Base-by-base conservation (phyloP, 176 grass and related monocot genomes). In the Aegilops umbellulata region DNA sequence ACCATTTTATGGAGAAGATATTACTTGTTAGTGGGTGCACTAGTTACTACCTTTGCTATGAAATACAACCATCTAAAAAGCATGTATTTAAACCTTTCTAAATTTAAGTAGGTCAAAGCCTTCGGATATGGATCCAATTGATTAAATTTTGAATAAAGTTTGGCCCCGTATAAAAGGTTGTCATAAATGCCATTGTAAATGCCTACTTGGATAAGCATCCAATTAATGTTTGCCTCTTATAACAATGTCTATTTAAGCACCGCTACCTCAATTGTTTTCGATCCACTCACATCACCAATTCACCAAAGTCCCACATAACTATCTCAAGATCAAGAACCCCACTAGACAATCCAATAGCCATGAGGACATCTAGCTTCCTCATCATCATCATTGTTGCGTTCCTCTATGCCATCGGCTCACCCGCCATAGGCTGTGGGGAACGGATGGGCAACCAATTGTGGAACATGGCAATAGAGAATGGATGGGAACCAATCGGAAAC, bases 401-500 rank as follows among this genome's bases (percentile, higher is more conserved):
- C 20, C 22, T 70, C 1, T 70, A 39, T 5, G 10, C 34, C 20
- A 70, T 70, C 34, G 2, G 9, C 36, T 12, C 34, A 38, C 68
- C 68, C 10, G 10, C 20, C 4, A 11, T 5, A 39, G 10, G 68
- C 4, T 70, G 68, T 6, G 68, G 68, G 5, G 68, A 20, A 36
- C 19, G 2, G 10, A 39, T 70, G 20, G 19, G 34, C 55, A n/a
- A 36, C 11, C 7, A 70, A 10, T 31, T 34, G 17, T 10, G 65
- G 65, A 17, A 10, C 3, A 67, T 29, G 4, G 3, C 14, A 17
- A 26, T 69, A 22, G 67, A 69, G 11, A 36, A 70, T 2, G 60
- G 82, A 24, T 90, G 83, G 83, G 29, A 10, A 49, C 67, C 68
- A 3, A 86, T 90, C 30, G 66, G 60, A 29, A 36, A 90, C 83